phyloP scores from a whole-genome alignment of 768 basidiomycete genomes.

The Candolleomyces aberdarensis region DNA sequence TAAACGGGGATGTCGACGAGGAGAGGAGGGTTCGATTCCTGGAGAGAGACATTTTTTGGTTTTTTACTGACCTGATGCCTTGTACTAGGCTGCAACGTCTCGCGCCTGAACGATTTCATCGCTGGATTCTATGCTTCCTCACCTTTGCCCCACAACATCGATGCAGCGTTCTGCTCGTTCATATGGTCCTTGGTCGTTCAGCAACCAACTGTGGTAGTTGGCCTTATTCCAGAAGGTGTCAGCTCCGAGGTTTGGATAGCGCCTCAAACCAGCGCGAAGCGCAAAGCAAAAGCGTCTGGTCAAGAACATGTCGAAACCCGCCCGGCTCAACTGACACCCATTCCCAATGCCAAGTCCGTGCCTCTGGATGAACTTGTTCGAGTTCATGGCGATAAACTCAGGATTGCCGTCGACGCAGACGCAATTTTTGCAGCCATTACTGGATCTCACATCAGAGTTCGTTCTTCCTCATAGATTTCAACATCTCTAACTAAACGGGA shows the following conservation, averaged over 20 bases:
- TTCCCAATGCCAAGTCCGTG: constrained; percentile 53
- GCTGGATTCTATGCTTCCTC: constrained; percentile 56
- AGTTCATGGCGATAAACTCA: constrained; percentile 58
- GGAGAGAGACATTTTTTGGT: constrained; percentile 5
- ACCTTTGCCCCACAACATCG: constrained; percentile 52
- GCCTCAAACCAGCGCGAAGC: constrained; percentile 64
- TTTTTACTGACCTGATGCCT: constrained; percentile 7
- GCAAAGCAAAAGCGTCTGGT: constrained; percentile 60
- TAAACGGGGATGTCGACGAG: constrained; percentile 4
- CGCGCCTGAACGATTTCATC: constrained; percentile 71
- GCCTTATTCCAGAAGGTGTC: constrained; percentile 56
- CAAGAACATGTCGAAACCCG: constrained; percentile 41
- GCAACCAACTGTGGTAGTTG: constrained; percentile 75
- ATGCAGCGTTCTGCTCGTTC: constrained; percentile 75
- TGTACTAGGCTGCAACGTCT: constrained; percentile 63
- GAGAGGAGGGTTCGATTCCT: constrained; percentile 10
- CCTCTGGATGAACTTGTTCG: constrained; percentile 54
- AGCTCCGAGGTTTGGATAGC: constrained; percentile 75
- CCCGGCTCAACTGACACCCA: constrained; percentile 46
- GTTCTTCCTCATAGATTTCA: constrained; percentile 22
- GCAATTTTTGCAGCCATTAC: constrained; percentile 77
- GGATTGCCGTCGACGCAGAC: constrained; percentile 74
- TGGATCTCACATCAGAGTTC: constrained; percentile 79
- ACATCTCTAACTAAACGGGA: background rate
- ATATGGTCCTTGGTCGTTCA: constrained; percentile 79